Evolutionary conservation across 768 basidiomycete genomes (phyloP).

Genomic region (Leucocoprinus sp.): DNA sequence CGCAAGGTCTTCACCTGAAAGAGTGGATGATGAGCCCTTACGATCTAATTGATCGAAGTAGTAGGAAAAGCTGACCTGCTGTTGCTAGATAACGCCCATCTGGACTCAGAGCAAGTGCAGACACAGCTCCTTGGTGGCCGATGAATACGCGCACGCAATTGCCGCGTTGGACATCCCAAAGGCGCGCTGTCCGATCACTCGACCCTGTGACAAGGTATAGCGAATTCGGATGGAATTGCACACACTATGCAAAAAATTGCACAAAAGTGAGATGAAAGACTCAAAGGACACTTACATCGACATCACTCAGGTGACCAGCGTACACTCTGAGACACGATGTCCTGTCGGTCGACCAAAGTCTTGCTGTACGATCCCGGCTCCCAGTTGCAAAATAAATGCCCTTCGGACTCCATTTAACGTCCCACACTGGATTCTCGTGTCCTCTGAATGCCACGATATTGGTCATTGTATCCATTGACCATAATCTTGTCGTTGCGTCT

Average conservation of each 20-base stretch:
- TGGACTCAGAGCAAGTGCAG: constrained; percentile 82
- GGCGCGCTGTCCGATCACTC: constrained; percentile 88
- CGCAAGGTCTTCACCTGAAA: constrained; percentile 75
- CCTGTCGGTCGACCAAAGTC: constrained; percentile 94
- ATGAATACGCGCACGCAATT: constrained; percentile 91
- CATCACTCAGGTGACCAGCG: constrained; percentile 93
- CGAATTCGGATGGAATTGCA: constrained; percentile 96
- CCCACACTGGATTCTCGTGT: constrained; percentile 97
- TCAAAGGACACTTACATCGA: constrained; percentile 63
- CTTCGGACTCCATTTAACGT: constrained; percentile 97
- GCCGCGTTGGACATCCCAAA: constrained; percentile 98
- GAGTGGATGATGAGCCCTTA: not conserved
- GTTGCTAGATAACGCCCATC: constrained; percentile 93
- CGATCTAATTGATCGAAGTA: constrained; percentile 1
- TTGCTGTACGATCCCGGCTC: constrained; percentile 87
- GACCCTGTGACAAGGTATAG: constrained; percentile 96
- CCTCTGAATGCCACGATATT: constrained; percentile 93
- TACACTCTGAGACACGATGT: constrained; percentile 83
- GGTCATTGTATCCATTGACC: constrained; percentile 93
- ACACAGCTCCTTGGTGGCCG: constrained; percentile 86
- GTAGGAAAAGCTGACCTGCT: constrained; percentile 42
- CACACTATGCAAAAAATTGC: constrained; percentile 47
- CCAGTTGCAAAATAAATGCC: constrained; percentile 98
- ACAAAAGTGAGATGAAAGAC: constrained; percentile 3
- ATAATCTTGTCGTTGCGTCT: constrained; percentile 83